Evolutionary conservation across 345 rosid species (phyloP).

Genomic region (Lumnitzera littorea): DNA sequence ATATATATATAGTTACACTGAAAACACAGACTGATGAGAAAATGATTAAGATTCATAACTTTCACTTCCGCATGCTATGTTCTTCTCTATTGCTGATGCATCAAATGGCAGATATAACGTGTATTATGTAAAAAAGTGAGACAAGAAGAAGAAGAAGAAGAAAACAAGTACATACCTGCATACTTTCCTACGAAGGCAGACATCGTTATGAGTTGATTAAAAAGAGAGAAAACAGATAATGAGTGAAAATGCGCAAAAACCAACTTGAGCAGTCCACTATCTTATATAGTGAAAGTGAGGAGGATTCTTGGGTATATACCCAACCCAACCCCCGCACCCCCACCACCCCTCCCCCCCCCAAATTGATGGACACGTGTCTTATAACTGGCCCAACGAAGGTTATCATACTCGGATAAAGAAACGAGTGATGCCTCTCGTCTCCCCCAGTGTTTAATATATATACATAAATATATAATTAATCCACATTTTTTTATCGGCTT

Average conservation of each 20-base stretch:
- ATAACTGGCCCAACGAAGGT: constrained; percentile 36
- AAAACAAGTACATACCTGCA: constrained; percentile 42
- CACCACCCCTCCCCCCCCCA: no score
- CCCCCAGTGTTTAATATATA: constrained; percentile 12
- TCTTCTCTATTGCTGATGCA: no score
- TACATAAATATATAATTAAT: constrained; percentile 19
- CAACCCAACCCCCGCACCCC: background rate
- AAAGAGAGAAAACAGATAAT: constrained; percentile 11
- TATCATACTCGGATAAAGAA: constrained; percentile 64
- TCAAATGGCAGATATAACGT: no score
- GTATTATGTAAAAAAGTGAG: background rate
- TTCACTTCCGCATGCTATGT: no score
- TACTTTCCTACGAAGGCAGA: constrained; percentile 88
- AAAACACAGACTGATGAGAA: no score
- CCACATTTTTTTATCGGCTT: constrained; percentile 16
- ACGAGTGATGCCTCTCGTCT: constrained; percentile 40
- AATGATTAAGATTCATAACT: no score
- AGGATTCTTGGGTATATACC: constrained; percentile 37
- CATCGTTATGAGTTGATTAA: constrained; percentile 30
- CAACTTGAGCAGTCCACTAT: constrained; percentile 15
- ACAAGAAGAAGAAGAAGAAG: background rate
- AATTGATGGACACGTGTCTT: constrained; percentile 40
- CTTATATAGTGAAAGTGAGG: constrained; percentile 3
- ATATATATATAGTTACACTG: no score
- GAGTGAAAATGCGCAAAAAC: constrained; percentile 32